These are phyloP conservation scores for Oldenlandia corymbosa DNA, from an alignment of 257 asterid species.

Conservation along the genomic window DNA sequence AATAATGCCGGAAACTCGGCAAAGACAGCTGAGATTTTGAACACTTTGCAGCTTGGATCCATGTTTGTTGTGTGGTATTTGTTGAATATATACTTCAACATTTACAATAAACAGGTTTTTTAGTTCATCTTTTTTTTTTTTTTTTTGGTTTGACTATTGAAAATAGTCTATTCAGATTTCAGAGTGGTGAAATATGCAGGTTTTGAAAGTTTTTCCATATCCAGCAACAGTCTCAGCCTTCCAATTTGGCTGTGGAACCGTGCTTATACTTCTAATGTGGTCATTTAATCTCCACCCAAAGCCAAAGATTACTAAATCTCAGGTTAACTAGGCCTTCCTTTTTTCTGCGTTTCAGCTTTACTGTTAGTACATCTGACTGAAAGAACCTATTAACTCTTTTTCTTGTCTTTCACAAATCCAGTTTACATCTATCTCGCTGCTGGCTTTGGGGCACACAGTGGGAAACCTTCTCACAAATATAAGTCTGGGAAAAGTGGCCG, in stretches of 20 bases:
- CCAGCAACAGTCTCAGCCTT: constrained; percentile 81
- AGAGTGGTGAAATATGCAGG: constrained; percentile 29
- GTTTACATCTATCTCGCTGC: constrained; percentile 48
- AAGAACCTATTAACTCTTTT: too few species aligned
- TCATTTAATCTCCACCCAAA: constrained; percentile 56
- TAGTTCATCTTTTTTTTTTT: too few species aligned
- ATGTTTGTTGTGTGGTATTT: constrained; percentile 77
- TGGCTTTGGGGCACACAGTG: constrained; percentile 67
- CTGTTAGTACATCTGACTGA: too few species aligned
- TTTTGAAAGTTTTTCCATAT: constrained; percentile 65
- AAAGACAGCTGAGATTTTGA: constrained; percentile 15
- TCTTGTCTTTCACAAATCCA: constrained; percentile 15
- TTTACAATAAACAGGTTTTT: constrained; percentile 83
- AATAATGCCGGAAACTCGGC: constrained; percentile 21
- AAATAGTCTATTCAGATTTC: background rate
- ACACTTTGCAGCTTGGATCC: constrained; percentile 48
- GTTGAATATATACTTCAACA: constrained; percentile 79
- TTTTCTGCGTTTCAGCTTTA: too few species aligned
- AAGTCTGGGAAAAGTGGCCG: constrained; percentile 83
- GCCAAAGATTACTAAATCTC: constrained; percentile 61
- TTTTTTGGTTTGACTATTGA: background rate
- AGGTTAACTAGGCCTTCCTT: constrained; percentile 15
- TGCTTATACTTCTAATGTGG: constrained; percentile 63
- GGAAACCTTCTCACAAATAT: constrained; percentile 87
- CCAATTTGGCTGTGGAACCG: constrained; percentile 78